phyloP scores from a whole-genome alignment of 2,329 filamentous ascomycete genomes.

The Pleoardoris graminearum region DNA sequence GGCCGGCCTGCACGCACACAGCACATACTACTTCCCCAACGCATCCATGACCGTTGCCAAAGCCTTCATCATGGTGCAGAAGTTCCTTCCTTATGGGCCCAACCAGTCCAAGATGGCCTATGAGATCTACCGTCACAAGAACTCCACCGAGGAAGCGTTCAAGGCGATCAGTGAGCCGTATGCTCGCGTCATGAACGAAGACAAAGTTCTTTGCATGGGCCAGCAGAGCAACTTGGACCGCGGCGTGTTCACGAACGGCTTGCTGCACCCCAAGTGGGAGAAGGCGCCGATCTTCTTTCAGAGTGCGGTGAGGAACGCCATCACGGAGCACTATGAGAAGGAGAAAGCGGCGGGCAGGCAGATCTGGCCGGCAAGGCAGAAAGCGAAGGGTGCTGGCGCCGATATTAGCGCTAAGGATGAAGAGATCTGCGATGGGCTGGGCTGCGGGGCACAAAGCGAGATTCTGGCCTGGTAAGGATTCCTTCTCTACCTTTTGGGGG shows the following conservation, averaged over 20 bases:
- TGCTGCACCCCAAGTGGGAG: conserved; percentile 63
- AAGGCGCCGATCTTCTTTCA: conserved; percentile 61
- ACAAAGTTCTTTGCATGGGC: conserved; percentile 62
- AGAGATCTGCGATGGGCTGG: conserved; percentile 46
- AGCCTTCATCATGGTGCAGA: conserved; percentile 63
- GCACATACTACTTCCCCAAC: conserved; percentile 36
- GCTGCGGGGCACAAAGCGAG: conserved; percentile 20
- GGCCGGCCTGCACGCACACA: conserved; percentile 25
- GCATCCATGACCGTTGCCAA: conserved; percentile 25
- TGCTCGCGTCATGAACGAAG: conserved; percentile 65
- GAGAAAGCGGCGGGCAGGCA: conserved; percentile 22
- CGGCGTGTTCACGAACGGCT: conserved; percentile 63
- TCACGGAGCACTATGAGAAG: conserved; percentile 36
- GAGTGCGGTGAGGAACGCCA: conserved; percentile 50
- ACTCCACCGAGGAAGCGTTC: conserved; percentile 61
- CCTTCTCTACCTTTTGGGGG: neutral
- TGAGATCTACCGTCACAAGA: conserved; percentile 64
- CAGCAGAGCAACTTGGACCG: conserved; percentile 63
- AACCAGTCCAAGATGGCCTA: conserved; percentile 59
- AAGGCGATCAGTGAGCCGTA: conserved; percentile 61
- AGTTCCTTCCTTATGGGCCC: conserved; percentile 59
- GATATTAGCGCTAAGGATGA: conserved; percentile 51
- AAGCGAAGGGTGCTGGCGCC: conserved; percentile 46
- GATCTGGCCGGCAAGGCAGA: conserved; percentile 44
- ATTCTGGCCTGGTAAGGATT: conserved; percentile 26